These are phyloP conservation scores for Adenanthera pavonina DNA, from an alignment of 306 rosid genomes.

Conservation along the genomic window DNA sequence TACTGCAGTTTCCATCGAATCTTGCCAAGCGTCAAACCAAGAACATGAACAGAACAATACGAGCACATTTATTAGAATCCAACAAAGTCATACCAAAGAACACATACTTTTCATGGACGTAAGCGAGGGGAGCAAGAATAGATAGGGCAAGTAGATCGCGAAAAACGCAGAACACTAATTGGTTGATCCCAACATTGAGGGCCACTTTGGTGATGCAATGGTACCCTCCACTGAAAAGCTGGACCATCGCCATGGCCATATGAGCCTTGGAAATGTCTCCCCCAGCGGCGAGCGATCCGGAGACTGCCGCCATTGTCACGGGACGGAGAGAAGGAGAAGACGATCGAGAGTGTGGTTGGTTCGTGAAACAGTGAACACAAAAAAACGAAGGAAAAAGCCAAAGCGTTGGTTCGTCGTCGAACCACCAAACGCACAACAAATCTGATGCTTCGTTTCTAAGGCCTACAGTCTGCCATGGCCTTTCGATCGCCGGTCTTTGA, in stretches of 20 bases:
- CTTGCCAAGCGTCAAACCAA: background rate
- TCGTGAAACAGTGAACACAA: background rate
- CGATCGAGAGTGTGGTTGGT: too few species aligned
- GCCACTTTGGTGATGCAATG: slow-evolving; percentile 92
- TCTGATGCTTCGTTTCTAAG: slow-evolving; percentile 15
- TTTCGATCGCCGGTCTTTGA: background rate
- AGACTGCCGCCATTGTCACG: slow-evolving; percentile 45
- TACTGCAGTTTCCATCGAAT: background rate
- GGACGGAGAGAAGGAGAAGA: background rate
- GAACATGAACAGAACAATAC: background rate
- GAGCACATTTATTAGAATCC: background rate
- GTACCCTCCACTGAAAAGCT: slow-evolving; percentile 81
- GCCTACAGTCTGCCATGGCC: background rate
- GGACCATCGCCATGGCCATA: slow-evolving; percentile 72
- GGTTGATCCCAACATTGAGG: slow-evolving; percentile 86
- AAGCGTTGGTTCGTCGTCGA: slow-evolving; percentile 1
- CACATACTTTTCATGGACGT: slow-evolving; percentile 69
- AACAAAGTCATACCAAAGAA: background rate
- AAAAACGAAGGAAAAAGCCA: too few species aligned
- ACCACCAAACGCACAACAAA: slow-evolving; percentile 1
- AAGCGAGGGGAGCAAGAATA: slow-evolving; percentile 86
- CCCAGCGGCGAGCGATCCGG: slow-evolving; percentile 31
- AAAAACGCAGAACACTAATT: slow-evolving; percentile 84
- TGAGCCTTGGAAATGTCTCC: slow-evolving; percentile 77
- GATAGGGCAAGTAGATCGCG: slow-evolving; percentile 81